Conservation (phyloP, 352 stramenopile species). For the Phytophthora niederhauseri region DNA sequence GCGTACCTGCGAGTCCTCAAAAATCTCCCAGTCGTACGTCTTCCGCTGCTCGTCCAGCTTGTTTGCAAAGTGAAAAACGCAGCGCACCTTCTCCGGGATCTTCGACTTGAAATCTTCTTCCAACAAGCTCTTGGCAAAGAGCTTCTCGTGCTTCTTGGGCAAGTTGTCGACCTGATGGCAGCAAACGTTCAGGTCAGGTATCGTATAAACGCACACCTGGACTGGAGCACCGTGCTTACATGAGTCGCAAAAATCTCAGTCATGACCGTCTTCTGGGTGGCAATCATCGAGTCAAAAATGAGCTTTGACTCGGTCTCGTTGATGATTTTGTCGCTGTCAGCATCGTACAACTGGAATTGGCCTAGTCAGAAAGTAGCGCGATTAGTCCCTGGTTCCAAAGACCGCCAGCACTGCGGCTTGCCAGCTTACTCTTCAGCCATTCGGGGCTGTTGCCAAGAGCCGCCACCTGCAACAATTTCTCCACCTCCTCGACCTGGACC, state of each 20-base stretch:
- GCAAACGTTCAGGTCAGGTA: background rate
- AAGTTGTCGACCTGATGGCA: conserved; percentile 52
- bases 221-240: conserved; percentile 30
- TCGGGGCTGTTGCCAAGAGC: conserved; percentile 42
- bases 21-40: conserved; percentile 61
- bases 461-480: conserved; percentile 47
- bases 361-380: conserved; percentile 30
- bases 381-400: conserved; percentile 16
- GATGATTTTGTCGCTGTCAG: conserved; percentile 56
- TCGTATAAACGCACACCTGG: background rate
- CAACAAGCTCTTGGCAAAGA: conserved; percentile 50
- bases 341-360: conserved; percentile 68
- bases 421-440: conserved; percentile 53
- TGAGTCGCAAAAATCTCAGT: conserved; percentile 67
- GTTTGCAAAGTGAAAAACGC: conserved; percentile 72
- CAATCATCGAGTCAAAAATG: conserved; percentile 66
- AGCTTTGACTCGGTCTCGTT: conserved; percentile 61
- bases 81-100: conserved; percentile 77
- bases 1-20: conserved; percentile 63
- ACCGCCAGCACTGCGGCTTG: conserved; percentile 1
- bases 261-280: conserved; percentile 60
- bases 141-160: conserved; percentile 68
- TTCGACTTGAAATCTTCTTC: conserved; percentile 77
- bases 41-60: conserved; percentile 65
- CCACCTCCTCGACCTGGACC: conserved; percentile 46